Evolutionary conservation across 768 basidiomycete genomes (phyloP), one percentile per base, ranked within the genome.

Genomic region (Lactifluus echinatus): DNA sequence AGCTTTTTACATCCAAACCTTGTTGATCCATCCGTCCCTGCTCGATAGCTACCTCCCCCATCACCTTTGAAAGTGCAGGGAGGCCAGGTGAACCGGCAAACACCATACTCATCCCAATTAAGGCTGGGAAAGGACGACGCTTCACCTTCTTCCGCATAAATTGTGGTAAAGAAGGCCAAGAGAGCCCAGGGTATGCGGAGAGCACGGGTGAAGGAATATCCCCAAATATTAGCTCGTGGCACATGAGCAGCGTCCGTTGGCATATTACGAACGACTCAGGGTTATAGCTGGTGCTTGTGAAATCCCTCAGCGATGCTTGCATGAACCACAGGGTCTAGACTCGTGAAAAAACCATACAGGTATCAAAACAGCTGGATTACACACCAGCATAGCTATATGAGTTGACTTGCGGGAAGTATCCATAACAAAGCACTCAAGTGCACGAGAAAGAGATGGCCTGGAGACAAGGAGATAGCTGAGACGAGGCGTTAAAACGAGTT

Each of bases 221-320:
- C 46, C 84, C 84, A 68, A 96, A 99, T 66, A 99, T 95, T 70
- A 98, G 93, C 73, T 93, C 88, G 71, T 98, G 94, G 66, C 94
- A 94, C 69, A 81, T 81, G 69, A 89, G 89, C 57, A 97, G 74
- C 37, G 93, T 82, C 59, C 95, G 83, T 71, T 94, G 92, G 70
- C 96, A 98, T 56, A 95, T 87, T 47, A 82, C 74, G 72, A 97
- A 97, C 0, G 93, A 90, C 42, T 74, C 79, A 2, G 91, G 85
- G 47, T 82, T 79, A 50, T 83, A 78, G 14, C 74, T 76, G 36
- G 65, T 60, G 44, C 71, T 65, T 0, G 85, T 79, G 8, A 97
- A 76, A 70, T 99, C 96, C 56, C 81, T 82, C 19, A 99, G 76
- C 26, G 89, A 84, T 15, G 95, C 91, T 80, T 98, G 96, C 87